These are phyloP conservation scores for Erodium texanum DNA, from an alignment of 441 rosid genomes.

Conservation along the genomic window DNA sequence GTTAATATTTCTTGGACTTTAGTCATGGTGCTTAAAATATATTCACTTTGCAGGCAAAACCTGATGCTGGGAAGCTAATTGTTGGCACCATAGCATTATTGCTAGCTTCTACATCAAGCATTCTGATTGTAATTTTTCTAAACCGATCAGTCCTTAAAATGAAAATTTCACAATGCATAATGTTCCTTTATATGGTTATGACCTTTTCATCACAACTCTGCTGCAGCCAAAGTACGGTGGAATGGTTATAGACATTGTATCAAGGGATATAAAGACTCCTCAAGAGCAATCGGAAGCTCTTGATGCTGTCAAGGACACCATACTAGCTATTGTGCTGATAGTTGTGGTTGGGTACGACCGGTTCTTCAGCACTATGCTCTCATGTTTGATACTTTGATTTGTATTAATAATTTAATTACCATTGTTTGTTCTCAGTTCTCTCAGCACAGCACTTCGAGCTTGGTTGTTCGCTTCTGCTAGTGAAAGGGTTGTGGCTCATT, in stretches of 20 bases:
- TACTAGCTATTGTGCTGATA: slow-evolving; percentile 51
- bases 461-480: slow-evolving; percentile 87
- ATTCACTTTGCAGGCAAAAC: slow-evolving; percentile 51
- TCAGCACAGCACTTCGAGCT: slow-evolving; percentile 73
- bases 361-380: neutral
- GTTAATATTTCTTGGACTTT: slow-evolving; percentile 4
- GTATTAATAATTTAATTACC: neutral
- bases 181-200: neutral
- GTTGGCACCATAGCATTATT: slow-evolving; percentile 66
- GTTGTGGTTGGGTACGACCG: slow-evolving; percentile 67
- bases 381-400: slow-evolving; percentile 9
- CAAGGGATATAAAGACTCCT: slow-evolving; percentile 52
- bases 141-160: slow-evolving; percentile 13
- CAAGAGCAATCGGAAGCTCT: slow-evolving; percentile 57
- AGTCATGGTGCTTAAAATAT: neutral
- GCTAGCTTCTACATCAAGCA: slow-evolving; percentile 59
- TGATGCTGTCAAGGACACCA: slow-evolving; percentile 56
- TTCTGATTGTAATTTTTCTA: slow-evolving; percentile 40
- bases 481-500: slow-evolving; percentile 87
- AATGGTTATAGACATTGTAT: slow-evolving; percentile 78
- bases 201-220: neutral
- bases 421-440: slow-evolving; percentile 37
- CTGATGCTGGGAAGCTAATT: slow-evolving; percentile 65
- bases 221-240: slow-evolving; percentile 93
- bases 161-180: neutral